Evolutionary conservation across 148 eudicot species (phyloP).

Genomic region (Drosera capensis): DNA sequence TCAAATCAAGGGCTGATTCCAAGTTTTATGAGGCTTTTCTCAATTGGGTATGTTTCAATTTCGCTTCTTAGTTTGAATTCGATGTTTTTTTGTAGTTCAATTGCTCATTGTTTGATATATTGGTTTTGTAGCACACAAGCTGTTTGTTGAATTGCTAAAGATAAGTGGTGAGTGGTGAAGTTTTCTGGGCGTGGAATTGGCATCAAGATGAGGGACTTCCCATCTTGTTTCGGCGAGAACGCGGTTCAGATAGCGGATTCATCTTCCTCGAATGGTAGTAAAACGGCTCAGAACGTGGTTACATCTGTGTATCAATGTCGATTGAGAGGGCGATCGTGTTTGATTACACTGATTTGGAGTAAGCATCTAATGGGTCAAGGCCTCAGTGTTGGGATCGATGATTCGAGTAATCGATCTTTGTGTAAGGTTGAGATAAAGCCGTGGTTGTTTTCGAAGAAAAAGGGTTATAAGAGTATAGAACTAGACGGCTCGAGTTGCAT

Average conservation of each 20-base stretch:
- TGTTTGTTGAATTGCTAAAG: too few relatives aligned
- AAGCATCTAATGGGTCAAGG: conserved; percentile 57
- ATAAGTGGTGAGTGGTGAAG: too few relatives aligned
- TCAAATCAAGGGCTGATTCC: too few relatives aligned
- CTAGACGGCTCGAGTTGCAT: conserved; percentile 18
- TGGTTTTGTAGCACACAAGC: too few relatives aligned
- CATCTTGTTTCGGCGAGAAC: conserved; percentile 51
- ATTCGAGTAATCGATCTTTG: conserved; percentile 14
- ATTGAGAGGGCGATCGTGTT: conserved; percentile 31
- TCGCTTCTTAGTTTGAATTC: too few relatives aligned
- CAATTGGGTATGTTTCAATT: too few relatives aligned
- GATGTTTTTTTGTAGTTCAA: too few relatives aligned
- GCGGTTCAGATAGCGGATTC: conserved; percentile 48
- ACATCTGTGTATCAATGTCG: conserved; percentile 41
- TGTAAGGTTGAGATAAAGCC: conserved; percentile 13
- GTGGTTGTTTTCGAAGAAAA: conserved; percentile 11
- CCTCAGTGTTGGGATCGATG: conserved; percentile 39
- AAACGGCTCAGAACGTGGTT: conserved; percentile 38
- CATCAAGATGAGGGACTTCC: conserved; percentile 37
- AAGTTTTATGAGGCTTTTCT: too few relatives aligned
- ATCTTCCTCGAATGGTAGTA: conserved; percentile 35
- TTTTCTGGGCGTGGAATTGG: too few relatives aligned
- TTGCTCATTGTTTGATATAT: too few relatives aligned
- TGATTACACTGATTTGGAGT: conserved; percentile 39
- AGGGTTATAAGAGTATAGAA: conserved; percentile 8